phyloP scores from a whole-genome alignment of 108 stramenopile genomes.

The Cyclotella distinguenda region DNA sequence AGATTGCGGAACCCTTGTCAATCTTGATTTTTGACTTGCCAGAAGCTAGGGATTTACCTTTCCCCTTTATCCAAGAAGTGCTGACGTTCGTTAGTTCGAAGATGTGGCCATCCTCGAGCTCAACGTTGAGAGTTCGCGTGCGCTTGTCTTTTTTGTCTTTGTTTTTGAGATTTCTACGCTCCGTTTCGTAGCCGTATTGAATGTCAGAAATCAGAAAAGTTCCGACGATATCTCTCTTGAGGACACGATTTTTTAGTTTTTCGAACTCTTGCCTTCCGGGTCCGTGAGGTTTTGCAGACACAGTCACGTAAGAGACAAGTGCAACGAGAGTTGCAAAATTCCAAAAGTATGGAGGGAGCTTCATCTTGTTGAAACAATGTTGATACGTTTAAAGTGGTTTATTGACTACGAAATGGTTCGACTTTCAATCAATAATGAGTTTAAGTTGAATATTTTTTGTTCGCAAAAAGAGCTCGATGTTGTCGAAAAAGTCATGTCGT shows the following conservation, averaged over 20 bases:
- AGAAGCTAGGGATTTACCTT: neutral
- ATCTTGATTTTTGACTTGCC: slow-evolving; percentile 14
- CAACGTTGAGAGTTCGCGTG: slow-evolving; percentile 5
- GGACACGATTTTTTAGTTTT: neutral
- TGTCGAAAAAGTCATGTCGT: no score
- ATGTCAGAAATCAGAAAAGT: slow-evolving; percentile 10
- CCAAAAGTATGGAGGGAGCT: no score
- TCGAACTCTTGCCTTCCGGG: neutral
- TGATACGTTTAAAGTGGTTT: no score
- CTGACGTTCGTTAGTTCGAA: slow-evolving; percentile 2
- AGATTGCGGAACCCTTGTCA: slow-evolving; percentile 1
- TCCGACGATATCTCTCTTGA: neutral
- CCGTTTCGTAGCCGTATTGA: neutral
- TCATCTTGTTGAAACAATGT: no score
- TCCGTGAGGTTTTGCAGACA: no score
- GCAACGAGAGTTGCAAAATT: no score
- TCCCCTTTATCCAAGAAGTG: slow-evolving; percentile 6
- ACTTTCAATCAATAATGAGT: no score
- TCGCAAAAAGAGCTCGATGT: no score
- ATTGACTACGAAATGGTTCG: no score
- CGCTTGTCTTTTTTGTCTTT: neutral
- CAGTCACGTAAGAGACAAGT: no score
- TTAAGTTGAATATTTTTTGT: no score
- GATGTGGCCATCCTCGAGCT: slow-evolving; percentile 5
- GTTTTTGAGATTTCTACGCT: neutral